These are phyloP conservation scores for Ceriops decandra DNA, from an alignment of 345 rosid genomes.

Conservation along the genomic window DNA sequence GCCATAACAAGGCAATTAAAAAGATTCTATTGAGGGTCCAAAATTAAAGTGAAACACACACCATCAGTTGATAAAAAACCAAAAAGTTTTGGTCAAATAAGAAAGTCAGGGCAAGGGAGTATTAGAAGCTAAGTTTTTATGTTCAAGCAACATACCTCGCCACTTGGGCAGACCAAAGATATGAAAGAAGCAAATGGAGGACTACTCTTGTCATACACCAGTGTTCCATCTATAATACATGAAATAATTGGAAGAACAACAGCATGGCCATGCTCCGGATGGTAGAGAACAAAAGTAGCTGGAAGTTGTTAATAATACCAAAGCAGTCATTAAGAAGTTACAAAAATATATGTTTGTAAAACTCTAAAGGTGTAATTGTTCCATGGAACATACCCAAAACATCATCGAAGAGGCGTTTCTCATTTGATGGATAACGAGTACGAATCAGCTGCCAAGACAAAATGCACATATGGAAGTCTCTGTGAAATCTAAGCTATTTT, in stretches of 20 bases:
- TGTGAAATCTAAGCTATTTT: not conserved
- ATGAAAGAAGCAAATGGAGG: slow-evolving; percentile 95
- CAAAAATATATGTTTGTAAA: not conserved
- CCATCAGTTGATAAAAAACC: not conserved
- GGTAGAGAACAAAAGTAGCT: slow-evolving; percentile 97
- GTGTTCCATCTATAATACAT: slow-evolving; percentile 76
- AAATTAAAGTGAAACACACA: slow-evolving; percentile 1
- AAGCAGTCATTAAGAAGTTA: slow-evolving; percentile 7
- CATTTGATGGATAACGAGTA: slow-evolving; percentile 74
- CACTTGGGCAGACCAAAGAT: slow-evolving; percentile 73
- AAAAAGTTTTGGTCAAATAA: not conserved
- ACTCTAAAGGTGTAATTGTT: slow-evolving; percentile 1
- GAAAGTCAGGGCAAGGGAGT: not conserved
- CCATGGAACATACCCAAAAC: slow-evolving; percentile 60
- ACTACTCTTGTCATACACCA: slow-evolving; percentile 67
- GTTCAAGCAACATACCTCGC: slow-evolving; percentile 51
- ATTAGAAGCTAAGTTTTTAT: slow-evolving; percentile 5
- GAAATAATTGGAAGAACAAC: slow-evolving; percentile 95
- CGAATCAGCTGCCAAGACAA: slow-evolving; percentile 65
- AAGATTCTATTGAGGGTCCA: not conserved
- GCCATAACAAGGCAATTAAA: slow-evolving; percentile 6
- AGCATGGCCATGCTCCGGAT: slow-evolving; percentile 96
- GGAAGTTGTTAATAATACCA: slow-evolving; percentile 27
- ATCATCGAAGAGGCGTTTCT: slow-evolving; percentile 83
- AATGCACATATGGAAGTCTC: not conserved